Evolutionary conservation across 805 yeast species (phyloP).

Genomic region (Candida ponderosae): DNA sequence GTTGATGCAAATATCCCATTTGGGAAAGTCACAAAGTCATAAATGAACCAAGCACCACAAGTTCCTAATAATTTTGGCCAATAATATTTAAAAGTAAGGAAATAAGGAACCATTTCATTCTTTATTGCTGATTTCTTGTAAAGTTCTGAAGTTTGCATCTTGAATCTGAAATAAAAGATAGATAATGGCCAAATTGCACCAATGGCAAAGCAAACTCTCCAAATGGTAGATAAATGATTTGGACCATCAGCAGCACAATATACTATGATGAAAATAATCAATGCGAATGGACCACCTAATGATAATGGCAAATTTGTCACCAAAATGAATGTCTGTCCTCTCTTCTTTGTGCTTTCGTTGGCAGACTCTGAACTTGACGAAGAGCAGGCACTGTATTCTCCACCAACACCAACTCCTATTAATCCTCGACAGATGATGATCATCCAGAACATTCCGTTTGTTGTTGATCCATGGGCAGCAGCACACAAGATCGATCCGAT

Average conservation of each 20-base stretch:
- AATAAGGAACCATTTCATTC: conserved; percentile 47
- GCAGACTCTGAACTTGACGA: conserved; percentile 69
- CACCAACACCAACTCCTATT: conserved; percentile 74
- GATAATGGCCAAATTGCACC: conserved; percentile 64
- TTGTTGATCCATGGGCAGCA: conserved; percentile 56
- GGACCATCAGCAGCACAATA: conserved; percentile 44
- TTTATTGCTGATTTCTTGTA: conserved; percentile 60
- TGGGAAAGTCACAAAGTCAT: conserved; percentile 77
- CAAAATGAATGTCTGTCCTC: conserved; percentile 60
- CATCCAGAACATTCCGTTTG: conserved; percentile 68
- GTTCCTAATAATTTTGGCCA: conserved; percentile 66
- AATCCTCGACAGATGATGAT: conserved; percentile 63
- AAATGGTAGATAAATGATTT: conserved; percentile 38
- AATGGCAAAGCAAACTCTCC: conserved; percentile 65
- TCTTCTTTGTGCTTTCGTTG: conserved; percentile 50
- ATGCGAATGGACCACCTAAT: conserved; percentile 74
- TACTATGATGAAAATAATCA: conserved; percentile 60
- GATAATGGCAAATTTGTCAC: conserved; percentile 69
- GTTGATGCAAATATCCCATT: conserved; percentile 63
- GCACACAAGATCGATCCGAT: conserved; percentile 61
- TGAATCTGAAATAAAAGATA: conserved; percentile 64
- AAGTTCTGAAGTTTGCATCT: conserved; percentile 58
- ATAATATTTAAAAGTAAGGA: conserved; percentile 53
- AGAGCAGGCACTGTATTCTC: conserved; percentile 67
- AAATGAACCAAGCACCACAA: conserved; percentile 71